Base-by-base conservation (phyloP, 2,329 filamentous ascomycete genomes). In the Diatrype stigma region DNA sequence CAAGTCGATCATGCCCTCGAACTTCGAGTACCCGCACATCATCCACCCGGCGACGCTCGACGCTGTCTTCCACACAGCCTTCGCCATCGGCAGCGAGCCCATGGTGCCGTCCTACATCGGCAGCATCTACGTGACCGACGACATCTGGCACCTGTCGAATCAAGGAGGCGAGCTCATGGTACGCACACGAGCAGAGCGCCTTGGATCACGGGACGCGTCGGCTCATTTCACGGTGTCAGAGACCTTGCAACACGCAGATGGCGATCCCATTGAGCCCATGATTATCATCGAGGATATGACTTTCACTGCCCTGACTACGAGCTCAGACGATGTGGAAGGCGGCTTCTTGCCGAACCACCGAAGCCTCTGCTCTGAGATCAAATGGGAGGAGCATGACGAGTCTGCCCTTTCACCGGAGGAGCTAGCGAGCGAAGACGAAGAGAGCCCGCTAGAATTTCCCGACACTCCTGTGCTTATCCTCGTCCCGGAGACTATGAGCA, bases 1-100 rank as follows among this genome's bases (percentile, higher is more conserved):
- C 2, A 74, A 66, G 55, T 66, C 73, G 2, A 71, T 67, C 42
- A 83, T 83, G 80, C 80, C 79, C 0, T 68, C 68, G 37, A 64
- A 71, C 14, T 81, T 76, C 48, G 79, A 82, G 58, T 81, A 74
- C 52, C 68, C 73, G 3, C 77, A 82, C 55, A 51, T 81, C 4
- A 72, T 84, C n/a, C 81, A 84, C 54, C 81, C 81, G 0, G 73
- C 77, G 3, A 81, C 80, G 0, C 67, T 84, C 12, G 81, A 84
- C 56, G 66, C 76, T 2, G 74, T 82, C 62, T 74, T 84, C 22
- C 81, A 84, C 49, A 72, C 73, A 0, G 67, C 78, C 1, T 74
- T 82, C 47, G 69, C 71, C 6, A 65, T 79, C 2, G 67, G 73
- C 4, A 65, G 68, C 3, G 63, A 66, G 10, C 69, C 75, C 2